Evolutionary conservation across 176 grass and related monocot species (phyloP).

Genomic region (Cymbopogon citratus): DNA sequence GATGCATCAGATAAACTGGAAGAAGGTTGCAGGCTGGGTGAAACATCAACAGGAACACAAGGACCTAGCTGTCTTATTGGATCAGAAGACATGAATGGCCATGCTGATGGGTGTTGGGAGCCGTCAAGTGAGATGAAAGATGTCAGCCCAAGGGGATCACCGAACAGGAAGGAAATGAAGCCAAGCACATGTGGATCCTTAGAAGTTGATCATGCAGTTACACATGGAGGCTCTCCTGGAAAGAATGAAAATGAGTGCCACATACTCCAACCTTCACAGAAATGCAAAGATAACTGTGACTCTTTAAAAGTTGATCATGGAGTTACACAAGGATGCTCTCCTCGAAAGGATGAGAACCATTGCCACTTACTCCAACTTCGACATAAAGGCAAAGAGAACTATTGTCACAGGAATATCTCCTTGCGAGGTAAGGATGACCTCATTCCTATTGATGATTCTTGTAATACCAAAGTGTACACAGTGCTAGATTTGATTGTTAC

Average conservation of each 20-base stretch:
- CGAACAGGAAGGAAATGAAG: not conserved
- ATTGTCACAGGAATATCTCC: not conserved
- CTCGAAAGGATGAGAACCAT: not conserved
- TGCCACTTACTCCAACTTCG: not conserved
- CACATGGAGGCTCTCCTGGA: not conserved
- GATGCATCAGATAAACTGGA: not conserved
- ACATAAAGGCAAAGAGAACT: not conserved
- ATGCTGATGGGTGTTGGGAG: not conserved
- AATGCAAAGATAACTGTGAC: not conserved
- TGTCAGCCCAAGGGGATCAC: not conserved
- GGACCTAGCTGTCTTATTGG: not conserved
- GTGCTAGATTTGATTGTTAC: not conserved
- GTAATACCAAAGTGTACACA: not conserved
- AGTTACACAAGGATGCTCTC: not conserved
- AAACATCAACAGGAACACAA: not conserved
- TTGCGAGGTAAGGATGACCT: conserved; percentile 5
- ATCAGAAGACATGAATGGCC: not conserved
- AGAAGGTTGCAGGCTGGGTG: not conserved
- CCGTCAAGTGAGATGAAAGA: not conserved
- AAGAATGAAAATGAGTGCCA: not conserved
- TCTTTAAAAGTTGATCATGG: not conserved
- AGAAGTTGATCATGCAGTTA: not conserved
- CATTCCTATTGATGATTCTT: not conserved
- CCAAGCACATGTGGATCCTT: not conserved
- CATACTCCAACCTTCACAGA: not conserved